Evolutionary conservation across 176 grass and related monocot genomes (phyloP).

Genomic region (Panicum miliaceum): DNA sequence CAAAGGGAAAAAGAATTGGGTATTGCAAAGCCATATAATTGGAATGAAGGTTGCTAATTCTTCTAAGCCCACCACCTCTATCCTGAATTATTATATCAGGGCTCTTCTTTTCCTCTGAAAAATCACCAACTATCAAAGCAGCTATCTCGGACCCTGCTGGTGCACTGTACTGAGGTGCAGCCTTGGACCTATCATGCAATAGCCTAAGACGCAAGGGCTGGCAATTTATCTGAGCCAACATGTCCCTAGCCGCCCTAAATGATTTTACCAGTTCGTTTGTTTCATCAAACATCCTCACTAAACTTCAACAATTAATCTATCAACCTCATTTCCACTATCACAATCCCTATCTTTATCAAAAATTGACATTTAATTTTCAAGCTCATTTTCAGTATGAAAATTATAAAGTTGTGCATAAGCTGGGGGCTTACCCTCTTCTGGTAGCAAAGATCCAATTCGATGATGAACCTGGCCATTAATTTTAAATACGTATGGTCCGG

Average conservation of each 20-base stretch:
- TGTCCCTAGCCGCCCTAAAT: background rate
- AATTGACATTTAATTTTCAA: constrained; percentile 13
- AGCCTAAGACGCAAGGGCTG: background rate
- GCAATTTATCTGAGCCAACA: background rate
- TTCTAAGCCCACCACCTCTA: background rate
- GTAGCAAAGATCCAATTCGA: constrained; percentile 6
- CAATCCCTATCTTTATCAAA: background rate
- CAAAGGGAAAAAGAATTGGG: background rate
- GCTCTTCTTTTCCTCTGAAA: background rate
- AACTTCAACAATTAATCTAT: background rate
- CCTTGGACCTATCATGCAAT: background rate
- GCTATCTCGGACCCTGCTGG: background rate
- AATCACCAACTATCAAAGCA: constrained; percentile 16
- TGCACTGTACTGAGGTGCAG: background rate
- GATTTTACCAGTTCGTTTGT: background rate
- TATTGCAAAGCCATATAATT: constrained; percentile 15
- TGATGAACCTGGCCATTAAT: background rate
- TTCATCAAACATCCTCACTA: constrained; percentile 1
- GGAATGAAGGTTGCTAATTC: constrained; percentile 11
- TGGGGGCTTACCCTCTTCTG: background rate
- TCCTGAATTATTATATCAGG: background rate
- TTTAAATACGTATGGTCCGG: background rate
- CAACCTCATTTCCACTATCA: background rate
- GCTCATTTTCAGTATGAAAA: constrained; percentile 1
- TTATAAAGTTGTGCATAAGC: background rate